phyloP scores from a whole-genome alignment of 164 flowering plant species.

The Santalum album region DNA sequence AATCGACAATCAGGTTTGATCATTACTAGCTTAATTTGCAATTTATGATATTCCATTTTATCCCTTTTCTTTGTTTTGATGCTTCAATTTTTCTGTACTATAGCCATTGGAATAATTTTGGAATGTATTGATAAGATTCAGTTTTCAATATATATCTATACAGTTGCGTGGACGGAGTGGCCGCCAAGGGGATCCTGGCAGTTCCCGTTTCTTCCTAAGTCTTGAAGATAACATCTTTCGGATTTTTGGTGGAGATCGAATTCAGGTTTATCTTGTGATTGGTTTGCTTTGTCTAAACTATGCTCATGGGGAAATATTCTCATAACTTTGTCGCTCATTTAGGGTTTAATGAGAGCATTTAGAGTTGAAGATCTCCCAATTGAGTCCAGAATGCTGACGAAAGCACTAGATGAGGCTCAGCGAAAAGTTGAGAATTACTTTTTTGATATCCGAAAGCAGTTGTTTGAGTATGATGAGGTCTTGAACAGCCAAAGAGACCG shows the following conservation, averaged over 20 bases:
- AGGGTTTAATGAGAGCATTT: constrained; percentile 98
- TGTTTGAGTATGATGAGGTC: constrained; percentile 96
- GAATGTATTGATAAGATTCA: too few species aligned
- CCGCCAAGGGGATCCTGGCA: constrained; percentile 98
- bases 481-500: constrained; percentile 98
- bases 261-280: constrained; percentile 51
- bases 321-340: constrained; percentile 12
- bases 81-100: too few species aligned
- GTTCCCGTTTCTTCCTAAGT: constrained; percentile 95
- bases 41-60: too few species aligned
- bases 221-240: constrained; percentile 97
- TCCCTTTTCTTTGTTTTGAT: too few species aligned
- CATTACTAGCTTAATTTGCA: not conserved
- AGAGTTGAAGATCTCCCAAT: constrained; percentile 97
- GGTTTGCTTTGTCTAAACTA: too few species aligned
- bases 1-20: constrained; percentile 89
- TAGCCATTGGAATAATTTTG: too few species aligned
- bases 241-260: constrained; percentile 91
- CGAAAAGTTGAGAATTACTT: constrained; percentile 96
- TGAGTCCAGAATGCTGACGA: constrained; percentile 92
- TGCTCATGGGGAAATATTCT: not conserved
- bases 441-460: constrained; percentile 90
- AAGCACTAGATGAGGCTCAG: constrained; percentile 97
- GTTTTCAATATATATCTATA: constrained; percentile 9
- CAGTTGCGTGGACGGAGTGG: constrained; percentile 98